phyloP scores from a whole-genome alignment of 1,139 yeast species.

The Geotrichum cucujoidarum region DNA sequence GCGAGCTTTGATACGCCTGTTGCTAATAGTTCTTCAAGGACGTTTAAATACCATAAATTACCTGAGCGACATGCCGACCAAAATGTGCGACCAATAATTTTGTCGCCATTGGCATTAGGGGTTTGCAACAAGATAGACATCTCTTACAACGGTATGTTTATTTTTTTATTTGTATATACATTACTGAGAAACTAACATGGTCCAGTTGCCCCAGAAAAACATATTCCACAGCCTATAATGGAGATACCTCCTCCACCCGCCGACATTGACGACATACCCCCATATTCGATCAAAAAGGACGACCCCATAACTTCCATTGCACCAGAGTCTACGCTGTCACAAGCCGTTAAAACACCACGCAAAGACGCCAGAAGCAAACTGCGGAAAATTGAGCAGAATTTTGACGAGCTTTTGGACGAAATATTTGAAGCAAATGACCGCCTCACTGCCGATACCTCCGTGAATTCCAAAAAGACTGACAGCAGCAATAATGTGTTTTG shows the following conservation, averaged over 20 bases:
- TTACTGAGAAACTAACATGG: neutral
- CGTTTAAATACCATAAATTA: conserved; percentile 16
- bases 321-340: conserved; percentile 8
- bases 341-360: conserved; percentile 3
- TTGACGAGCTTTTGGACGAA: conserved; percentile 20
- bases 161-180: neutral
- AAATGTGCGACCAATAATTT: conserved; percentile 10
- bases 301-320: conserved; percentile 18
- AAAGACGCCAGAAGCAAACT: conserved; percentile 16
- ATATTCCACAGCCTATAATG: conserved; percentile 12
- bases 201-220: conserved; percentile 14
- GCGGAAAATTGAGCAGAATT: conserved; percentile 15
- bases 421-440: conserved; percentile 27
- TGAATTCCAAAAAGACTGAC: neutral
- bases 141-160: conserved; percentile 11
- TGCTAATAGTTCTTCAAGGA: conserved; percentile 7
- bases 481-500: conserved; percentile 20
- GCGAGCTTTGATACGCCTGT: neutral
- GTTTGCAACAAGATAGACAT: conserved; percentile 11
- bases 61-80: conserved; percentile 10
- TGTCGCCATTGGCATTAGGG: conserved; percentile 14
- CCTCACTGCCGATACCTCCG: conserved; percentile 15
- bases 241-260: conserved; percentile 17
- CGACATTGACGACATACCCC: conserved; percentile 11
- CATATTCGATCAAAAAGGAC: conserved; percentile 16